These are phyloP conservation scores for Leccinum imitatum DNA, from an alignment of 768 basidiomycete genomes.

Conservation along the genomic window DNA sequence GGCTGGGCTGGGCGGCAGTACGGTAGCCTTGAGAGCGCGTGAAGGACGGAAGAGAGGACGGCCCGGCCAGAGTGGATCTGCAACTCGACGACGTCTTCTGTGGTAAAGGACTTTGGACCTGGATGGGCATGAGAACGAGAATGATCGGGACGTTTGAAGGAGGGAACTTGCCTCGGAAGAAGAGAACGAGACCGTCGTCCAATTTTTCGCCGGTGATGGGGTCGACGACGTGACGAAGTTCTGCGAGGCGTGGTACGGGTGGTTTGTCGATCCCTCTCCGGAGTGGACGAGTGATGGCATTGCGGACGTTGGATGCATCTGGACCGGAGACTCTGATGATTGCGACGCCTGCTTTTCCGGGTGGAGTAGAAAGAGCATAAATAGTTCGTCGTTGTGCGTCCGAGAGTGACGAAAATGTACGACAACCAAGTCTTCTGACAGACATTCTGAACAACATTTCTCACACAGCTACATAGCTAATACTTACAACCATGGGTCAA, in stretches of 20 bases:
- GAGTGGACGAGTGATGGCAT: constrained; percentile 48
- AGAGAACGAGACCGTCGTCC: constrained; percentile 81
- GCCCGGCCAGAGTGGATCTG: constrained; percentile 88
- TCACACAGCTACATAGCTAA: not conserved
- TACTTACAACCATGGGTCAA: constrained; percentile 65
- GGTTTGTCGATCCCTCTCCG: constrained; percentile 5
- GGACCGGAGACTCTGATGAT: constrained; percentile 85
- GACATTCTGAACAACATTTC: not conserved
- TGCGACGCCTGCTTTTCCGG: constrained; percentile 82
- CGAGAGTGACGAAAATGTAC: constrained; percentile 31
- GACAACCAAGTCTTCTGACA: not conserved
- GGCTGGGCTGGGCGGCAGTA: constrained; percentile 76
- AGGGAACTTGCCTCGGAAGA: constrained; percentile 62
- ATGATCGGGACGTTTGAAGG: not conserved
- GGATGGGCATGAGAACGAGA: constrained; percentile 3
- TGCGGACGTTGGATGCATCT: constrained; percentile 62
- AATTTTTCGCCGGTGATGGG: constrained; percentile 59
- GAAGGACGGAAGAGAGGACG: constrained; percentile 68
- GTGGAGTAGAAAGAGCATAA: constrained; percentile 85
- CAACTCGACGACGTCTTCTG: constrained; percentile 78
- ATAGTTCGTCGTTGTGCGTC: constrained; percentile 71
- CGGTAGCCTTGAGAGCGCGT: constrained; percentile 58
- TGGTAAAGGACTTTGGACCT: constrained; percentile 84
- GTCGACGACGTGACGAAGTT: constrained; percentile 67
- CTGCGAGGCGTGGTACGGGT: constrained; percentile 66